Evolutionary conservation across 2,329 filamentous ascomycete species (phyloP), one percentile per base, ranked within the genome.

Genomic region (Apiospora phragmitis): DNA sequence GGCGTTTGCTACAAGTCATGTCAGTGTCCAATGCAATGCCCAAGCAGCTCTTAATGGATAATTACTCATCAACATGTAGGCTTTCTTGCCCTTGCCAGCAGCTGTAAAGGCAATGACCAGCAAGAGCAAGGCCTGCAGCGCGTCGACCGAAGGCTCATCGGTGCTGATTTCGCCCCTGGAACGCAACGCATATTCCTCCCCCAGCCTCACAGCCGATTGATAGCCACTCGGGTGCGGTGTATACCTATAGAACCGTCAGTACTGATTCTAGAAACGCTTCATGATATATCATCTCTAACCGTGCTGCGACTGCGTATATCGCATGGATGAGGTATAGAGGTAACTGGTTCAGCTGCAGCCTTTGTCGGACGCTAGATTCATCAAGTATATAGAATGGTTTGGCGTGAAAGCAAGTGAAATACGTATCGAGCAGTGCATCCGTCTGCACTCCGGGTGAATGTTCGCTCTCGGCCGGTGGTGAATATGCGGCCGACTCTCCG

Each of bases 361-460:
- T 87, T 80, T 95, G 93, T 70, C 94, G 87, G 12, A 93, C 91
- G 0, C 88, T 89, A 0, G 90, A 85, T 80, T 97, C 94, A 77
- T 97, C 93, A 4, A 97, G 84, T 68, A 97, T 91, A 77, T 93
- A 90, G 74, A 92, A 96, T 1, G 94, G 93, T 77, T 94, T 95
- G 68, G 91, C 92, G 79, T 97, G 94, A 49, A 95, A 89, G 68
- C 92, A 89, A 29, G 86, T 83, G 79, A 97, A 97, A 79, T 95
- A 97, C 7, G 91, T 92, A 76, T 97, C 92, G 41, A 97, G 83
- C 38, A 94, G 83, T 1, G 87, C 83, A 76, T 93, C 90, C 1
- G 88, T 86, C 68, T 89, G 86, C 21, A 89, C 82, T 6, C 73
- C 75, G 5, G 65, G 65, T 3, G 86, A 83, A 65, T 82, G 81